Evolutionary conservation across 1,284 basidiomycete species (phyloP).

Genomic region (Rhodofomes roseus): DNA sequence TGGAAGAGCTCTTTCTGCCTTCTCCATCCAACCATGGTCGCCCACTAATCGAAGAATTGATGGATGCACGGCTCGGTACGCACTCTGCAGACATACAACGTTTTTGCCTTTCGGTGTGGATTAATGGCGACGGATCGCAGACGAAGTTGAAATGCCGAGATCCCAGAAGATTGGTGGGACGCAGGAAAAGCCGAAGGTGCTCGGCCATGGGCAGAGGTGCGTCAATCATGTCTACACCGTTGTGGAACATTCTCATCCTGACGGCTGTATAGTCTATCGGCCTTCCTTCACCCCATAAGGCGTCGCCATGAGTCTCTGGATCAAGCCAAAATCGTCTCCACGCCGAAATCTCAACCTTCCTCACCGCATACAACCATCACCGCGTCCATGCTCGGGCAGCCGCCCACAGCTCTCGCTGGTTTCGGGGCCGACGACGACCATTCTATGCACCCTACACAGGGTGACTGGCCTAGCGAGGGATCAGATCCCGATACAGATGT

Average conservation of each 20-base stretch:
- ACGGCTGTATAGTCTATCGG: conserved; percentile 25
- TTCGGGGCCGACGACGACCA: neutral
- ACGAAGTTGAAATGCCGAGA: conserved; percentile 31
- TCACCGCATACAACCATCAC: conserved; percentile 29
- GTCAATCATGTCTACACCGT: conserved; percentile 7
- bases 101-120: neutral
- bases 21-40: conserved; percentile 36
- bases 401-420: conserved; percentile 24
- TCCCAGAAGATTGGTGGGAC: conserved; percentile 18
- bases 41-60: conserved; percentile 28
- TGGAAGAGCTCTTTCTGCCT: conserved; percentile 41
- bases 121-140: conserved; percentile 18
- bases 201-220: conserved; percentile 18
- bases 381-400: conserved; percentile 37
- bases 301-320: conserved; percentile 10
- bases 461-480: conserved; percentile 20
- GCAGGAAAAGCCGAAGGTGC: conserved; percentile 18
- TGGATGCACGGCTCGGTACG: conserved; percentile 42
- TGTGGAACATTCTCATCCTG: neutral
- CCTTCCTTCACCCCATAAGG: conserved; percentile 32
- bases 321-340: conserved; percentile 21
- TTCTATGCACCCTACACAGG: neutral
- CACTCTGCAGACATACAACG: neutral
- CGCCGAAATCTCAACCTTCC: conserved; percentile 26
- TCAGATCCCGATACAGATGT: conserved; percentile 12